Evolutionary conservation across 768 basidiomycete genomes (phyloP), one percentile per base, ranked within the genome.

Genomic region (Pulveroboletus sp.): DNA sequence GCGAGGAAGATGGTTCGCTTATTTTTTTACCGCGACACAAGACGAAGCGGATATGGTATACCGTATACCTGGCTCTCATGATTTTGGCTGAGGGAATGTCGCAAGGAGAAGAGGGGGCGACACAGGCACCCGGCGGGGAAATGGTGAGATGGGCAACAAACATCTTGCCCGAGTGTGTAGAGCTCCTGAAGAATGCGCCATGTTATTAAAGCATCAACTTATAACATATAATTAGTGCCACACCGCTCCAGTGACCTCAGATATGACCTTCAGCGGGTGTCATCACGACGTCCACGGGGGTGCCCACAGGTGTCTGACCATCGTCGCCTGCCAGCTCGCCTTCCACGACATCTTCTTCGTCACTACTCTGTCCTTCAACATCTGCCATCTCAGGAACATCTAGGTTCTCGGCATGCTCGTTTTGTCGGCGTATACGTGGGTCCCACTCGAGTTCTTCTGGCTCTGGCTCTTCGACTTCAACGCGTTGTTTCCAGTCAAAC

Each of bases 401-500:
- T 6, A 46, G 60, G 4, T 49, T 41, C 31, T 30, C 47, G 32
- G 27, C 43, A 6, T 54, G 53, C 15, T 36, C 27, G 45, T 52
- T 21, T 28, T 62, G 49, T 14, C 57, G 39, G 15, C 63, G 71
- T 10, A 71, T 28, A 37, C 80, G 71, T 5, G 83, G 82, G 56
- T 84, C 83, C 83, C 83, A 86, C 17, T 80, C 81, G 33, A 86
- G 68, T 54, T 89, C 88, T 57, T 89, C 86, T 3, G 85, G 86
- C 64, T 89, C 87, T 55, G 86, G 87, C 12, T 81, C 79, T 59
- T 85, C 83, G 11, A 89, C 87, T 52, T 80, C 82, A 18, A 91
- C 85, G n/a, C 89, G 75, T 56, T 82, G 79, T 63, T 83, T 83
- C 85, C 88, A 89, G 41, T 91, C 87, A 63, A 84, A 91, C 65